Evolutionary conservation across 495 filamentous ascomycete genomes (phyloP).

Genomic region (Oidiodendron maius): DNA sequence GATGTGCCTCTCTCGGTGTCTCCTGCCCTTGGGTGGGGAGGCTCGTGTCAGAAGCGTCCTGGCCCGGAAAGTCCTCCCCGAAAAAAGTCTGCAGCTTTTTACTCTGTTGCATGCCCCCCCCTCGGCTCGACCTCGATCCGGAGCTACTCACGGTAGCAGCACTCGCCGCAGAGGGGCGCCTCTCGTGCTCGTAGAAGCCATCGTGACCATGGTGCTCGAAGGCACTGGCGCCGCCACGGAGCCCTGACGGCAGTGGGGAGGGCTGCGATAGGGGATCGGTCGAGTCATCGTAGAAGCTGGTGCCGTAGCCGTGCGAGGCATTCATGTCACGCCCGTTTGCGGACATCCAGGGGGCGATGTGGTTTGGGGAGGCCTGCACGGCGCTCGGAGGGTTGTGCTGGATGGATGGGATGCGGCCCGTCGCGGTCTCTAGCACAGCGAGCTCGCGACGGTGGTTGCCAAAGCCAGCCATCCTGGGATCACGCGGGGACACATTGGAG

Average conservation of each 20-base stretch:
- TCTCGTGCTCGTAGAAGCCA: conserved; percentile 58
- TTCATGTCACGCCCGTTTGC: conserved; percentile 27
- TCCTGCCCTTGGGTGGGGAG: conserved; percentile 44
- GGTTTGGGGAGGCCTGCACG: conserved; percentile 34
- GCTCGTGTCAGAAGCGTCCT: conserved; percentile 69
- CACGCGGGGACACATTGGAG: conserved; percentile 41
- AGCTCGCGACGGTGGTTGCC: conserved; percentile 65
- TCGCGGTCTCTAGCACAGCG: conserved; percentile 57
- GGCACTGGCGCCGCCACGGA: conserved; percentile 59
- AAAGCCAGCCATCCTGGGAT: conserved; percentile 47
- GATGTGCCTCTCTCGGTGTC: conserved; percentile 20
- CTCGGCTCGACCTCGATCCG: conserved; percentile 75
- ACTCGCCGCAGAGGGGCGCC: conserved; percentile 86
- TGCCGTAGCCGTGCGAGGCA: conserved; percentile 22
- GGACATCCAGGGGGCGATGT: conserved; percentile 44
- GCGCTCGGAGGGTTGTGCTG: conserved; percentile 47
- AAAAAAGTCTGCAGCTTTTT: conserved; percentile 81
- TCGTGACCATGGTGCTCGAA: conserved; percentile 64
- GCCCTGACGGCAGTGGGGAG: conserved; percentile 59
- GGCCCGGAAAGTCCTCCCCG: conserved; percentile 72
- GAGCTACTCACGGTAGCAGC: conserved; percentile 79
- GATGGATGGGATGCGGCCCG: conserved; percentile 45
- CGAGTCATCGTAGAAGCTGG: conserved; percentile 61
- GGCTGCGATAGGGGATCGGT: conserved; percentile 51
- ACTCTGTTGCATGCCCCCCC: conserved; percentile 53